A percentile compares a stretch with the other conserved stretches of the same genome.
Evolutionary conservation across 2,329 filamentous ascomycete species (phyloP).

Genomic region (Calonectria multiphialidica): DNA sequence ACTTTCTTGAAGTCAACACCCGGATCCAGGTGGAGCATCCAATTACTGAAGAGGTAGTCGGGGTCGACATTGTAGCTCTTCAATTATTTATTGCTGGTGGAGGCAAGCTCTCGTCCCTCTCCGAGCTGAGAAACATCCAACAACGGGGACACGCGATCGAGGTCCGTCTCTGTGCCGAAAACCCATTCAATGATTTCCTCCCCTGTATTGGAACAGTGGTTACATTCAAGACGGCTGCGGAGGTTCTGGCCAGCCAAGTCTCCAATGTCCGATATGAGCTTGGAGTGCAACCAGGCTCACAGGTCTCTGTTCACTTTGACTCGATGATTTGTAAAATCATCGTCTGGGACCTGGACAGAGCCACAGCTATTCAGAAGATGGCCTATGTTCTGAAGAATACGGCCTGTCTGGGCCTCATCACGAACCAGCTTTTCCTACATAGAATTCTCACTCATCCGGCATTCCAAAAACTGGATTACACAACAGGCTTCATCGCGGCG

Average conservation of each 20-base stretch:
- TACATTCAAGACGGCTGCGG: conserved; percentile 44
- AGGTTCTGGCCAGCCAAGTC: conserved; percentile 19
- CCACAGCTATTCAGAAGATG: conserved; percentile 51
- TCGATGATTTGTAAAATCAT: conserved; percentile 61
- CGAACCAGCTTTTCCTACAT: conserved; percentile 80
- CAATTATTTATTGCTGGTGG: conserved; percentile 21
- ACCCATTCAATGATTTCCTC: conserved; percentile 51
- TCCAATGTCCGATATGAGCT: conserved; percentile 54
- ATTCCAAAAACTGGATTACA: conserved; percentile 58
- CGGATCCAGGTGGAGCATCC: conserved; percentile 59
- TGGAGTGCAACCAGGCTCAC: conserved; percentile 50
- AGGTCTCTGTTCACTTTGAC: conserved; percentile 59
- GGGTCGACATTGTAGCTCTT: conserved; percentile 20
- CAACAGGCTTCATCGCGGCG: conserved; percentile 75
- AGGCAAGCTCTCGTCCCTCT: neutral
- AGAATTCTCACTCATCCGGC: conserved; percentile 70
- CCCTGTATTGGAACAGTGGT: conserved; percentile 50
- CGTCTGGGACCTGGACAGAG: conserved; percentile 54
- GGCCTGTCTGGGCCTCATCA: conserved; percentile 61
- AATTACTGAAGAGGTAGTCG: conserved; percentile 31
- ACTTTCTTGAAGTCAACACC: conserved; percentile 57
- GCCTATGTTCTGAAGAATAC: conserved; percentile 47
- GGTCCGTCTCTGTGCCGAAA: conserved; percentile 58
- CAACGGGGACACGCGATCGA: conserved; percentile 57
- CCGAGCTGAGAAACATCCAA: conserved; percentile 1